Percentiles rank a stretch among this genome's conserved stretches.
Conservation (phyloP, 2,329 filamentous ascomycete species). For the Pestalotiopsis sp. region DNA sequence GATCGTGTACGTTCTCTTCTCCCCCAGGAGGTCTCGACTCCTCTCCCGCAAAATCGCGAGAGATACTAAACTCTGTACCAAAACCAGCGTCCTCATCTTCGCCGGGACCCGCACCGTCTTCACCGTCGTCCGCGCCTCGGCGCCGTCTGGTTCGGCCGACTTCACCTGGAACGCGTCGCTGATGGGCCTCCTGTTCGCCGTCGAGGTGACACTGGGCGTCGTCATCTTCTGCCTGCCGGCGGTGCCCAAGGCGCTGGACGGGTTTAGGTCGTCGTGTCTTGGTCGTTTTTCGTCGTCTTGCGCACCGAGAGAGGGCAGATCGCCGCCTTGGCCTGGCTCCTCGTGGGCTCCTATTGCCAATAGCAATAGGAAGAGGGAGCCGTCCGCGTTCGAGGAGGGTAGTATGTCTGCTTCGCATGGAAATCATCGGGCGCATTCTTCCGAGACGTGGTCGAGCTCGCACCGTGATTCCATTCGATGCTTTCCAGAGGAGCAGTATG, state of each 20-base stretch:
- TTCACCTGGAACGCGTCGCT: neutral
- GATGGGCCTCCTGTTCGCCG: neutral
- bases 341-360: neutral
- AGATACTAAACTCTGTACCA: neutral
- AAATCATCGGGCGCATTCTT: neutral
- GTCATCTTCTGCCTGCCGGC: neutral
- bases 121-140: neutral
- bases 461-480: neutral
- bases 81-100: neutral
- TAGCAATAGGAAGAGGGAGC: neutral
- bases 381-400: neutral
- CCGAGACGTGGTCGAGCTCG: neutral
- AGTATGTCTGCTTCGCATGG: neutral
- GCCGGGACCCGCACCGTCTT: neutral
- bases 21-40: neutral
- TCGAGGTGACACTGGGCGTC: neutral
- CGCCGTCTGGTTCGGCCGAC: neutral
- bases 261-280: neutral
- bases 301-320: neutral
- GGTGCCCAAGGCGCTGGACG: neutral
- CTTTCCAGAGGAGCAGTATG: neutral
- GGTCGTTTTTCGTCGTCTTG: neutral
- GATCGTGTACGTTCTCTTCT: neutral
- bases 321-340: neutral
- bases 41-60: neutral